Conservation (phyloP, 768 basidiomycete genomes). For the Asterophora lycoperdoides region DNA sequence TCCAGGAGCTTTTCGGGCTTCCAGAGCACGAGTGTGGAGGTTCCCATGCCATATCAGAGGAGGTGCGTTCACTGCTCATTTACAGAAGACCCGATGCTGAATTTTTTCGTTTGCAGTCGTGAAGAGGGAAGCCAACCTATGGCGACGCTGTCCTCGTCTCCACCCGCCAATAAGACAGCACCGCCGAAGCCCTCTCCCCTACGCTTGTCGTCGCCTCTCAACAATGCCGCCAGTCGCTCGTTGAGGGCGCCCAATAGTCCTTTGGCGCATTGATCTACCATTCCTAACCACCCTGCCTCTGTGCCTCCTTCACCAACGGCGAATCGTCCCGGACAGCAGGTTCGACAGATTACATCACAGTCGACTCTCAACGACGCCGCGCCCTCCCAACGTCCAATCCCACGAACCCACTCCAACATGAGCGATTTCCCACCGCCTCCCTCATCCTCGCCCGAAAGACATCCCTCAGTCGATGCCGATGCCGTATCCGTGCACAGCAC, state of each 20-base stretch:
- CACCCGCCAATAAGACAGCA: constrained; percentile 4
- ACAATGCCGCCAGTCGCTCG: not conserved
- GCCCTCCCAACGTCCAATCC: not conserved
- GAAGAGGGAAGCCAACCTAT: constrained; percentile 20
- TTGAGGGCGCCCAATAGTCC: constrained; percentile 36
- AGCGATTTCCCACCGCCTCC: constrained; percentile 9
- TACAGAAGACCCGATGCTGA: not conserved
- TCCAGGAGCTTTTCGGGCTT: constrained; percentile 79
- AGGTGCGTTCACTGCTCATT: constrained; percentile 23
- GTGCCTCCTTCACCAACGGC: constrained; percentile 19
- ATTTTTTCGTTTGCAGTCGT: constrained; percentile 15
- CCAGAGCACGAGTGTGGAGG: constrained; percentile 34
- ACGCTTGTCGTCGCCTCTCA: constrained; percentile 12
- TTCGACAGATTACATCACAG: constrained; percentile 25
- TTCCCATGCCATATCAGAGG: constrained; percentile 23
- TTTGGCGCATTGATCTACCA: constrained; percentile 23
- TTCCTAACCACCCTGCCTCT: constrained; percentile 3
- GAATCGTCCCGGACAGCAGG: constrained; percentile 18
- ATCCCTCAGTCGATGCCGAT: constrained; percentile 21
- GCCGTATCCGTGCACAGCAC: constrained; percentile 30
- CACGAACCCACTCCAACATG: constrained; percentile 6
- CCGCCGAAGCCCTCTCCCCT: constrained; percentile 18
- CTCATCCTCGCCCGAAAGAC: not conserved
- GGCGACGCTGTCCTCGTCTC: constrained; percentile 17
- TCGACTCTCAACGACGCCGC: constrained; percentile 17